Conservation (phyloP, 352 stramenopile species). For the Phytophthora citrophthora region DNA sequence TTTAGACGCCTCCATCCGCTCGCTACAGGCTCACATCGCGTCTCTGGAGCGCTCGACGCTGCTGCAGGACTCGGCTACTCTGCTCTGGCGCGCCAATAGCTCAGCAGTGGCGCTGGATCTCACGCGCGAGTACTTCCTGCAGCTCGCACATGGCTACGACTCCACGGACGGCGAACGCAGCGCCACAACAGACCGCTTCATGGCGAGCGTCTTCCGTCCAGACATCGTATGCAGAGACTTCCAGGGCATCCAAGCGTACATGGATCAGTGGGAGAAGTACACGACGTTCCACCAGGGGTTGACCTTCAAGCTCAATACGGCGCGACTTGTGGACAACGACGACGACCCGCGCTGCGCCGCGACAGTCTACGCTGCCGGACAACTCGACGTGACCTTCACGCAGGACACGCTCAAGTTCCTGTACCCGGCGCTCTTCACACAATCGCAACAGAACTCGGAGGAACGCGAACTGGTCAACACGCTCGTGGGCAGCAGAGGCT, state of each 20-base stretch:
- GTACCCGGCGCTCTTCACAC: constrained; percentile 51
- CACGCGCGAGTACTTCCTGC: constrained; percentile 53
- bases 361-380: constrained; percentile 39
- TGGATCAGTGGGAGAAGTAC: constrained; percentile 69
- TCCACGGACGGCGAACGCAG: constrained; percentile 15
- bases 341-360: constrained; percentile 36
- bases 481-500: constrained; percentile 39
- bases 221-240: constrained; percentile 61
- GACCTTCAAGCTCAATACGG: constrained; percentile 26
- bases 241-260: constrained; percentile 42
- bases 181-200: constrained; percentile 29
- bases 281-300: constrained; percentile 57
- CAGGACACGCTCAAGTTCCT: constrained; percentile 50
- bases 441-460: constrained; percentile 27
- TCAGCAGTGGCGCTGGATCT: constrained; percentile 45
- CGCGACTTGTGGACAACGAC: constrained; percentile 42
- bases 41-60: constrained; percentile 45
- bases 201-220: constrained; percentile 37
- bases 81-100: constrained; percentile 53
- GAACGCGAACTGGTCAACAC: constrained; percentile 23
- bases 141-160: constrained; percentile 51
- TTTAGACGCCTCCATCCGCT: constrained; percentile 45
- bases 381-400: constrained; percentile 50
- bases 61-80: constrained; percentile 43
- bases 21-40: constrained; percentile 40